Evolutionary conservation across 1,139 yeast genomes (phyloP).

Genomic region (Candida glucosophila): DNA sequence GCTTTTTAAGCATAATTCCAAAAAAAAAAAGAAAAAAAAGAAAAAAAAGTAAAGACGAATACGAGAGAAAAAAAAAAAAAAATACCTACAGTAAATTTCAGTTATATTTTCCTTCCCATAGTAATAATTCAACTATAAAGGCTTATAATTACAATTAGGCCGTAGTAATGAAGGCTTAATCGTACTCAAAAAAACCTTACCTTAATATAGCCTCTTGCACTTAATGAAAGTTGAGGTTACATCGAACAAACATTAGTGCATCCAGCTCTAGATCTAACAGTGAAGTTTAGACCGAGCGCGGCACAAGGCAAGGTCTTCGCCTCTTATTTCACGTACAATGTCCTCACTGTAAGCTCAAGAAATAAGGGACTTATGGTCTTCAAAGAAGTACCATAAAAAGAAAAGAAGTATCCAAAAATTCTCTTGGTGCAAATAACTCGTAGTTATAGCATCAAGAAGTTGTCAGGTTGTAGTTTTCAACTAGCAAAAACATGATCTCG

Average conservation of each 20-base stretch:
- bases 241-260: conserved; percentile 24
- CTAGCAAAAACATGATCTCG: conserved; percentile 99
- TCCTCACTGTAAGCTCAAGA: conserved; percentile 13
- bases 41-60: no score
- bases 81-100: no score
- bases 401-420: conserved; percentile 58
- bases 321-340: conserved; percentile 13
- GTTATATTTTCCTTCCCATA: no score
- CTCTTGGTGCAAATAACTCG: conserved; percentile 45
- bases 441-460: conserved; percentile 61
- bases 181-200: conserved; percentile 69
- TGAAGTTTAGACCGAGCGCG: conserved; percentile 51
- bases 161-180: conserved; percentile 54
- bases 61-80: no score
- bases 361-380: conserved; percentile 13
- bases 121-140: conserved; percentile 34
- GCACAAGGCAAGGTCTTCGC: conserved; percentile 42
- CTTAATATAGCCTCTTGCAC: conserved; percentile 52
- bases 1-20: no score
- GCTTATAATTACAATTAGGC: conserved; percentile 66
- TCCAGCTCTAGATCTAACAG: conserved; percentile 53
- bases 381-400: conserved; percentile 26
- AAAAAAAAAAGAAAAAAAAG: no score
- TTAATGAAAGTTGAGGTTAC: conserved; percentile 3
- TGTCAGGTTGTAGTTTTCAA: conserved; percentile 99